Evolutionary conservation across 495 filamentous ascomycete species (phyloP).

Genomic region (Bathelium albidoporum): DNA sequence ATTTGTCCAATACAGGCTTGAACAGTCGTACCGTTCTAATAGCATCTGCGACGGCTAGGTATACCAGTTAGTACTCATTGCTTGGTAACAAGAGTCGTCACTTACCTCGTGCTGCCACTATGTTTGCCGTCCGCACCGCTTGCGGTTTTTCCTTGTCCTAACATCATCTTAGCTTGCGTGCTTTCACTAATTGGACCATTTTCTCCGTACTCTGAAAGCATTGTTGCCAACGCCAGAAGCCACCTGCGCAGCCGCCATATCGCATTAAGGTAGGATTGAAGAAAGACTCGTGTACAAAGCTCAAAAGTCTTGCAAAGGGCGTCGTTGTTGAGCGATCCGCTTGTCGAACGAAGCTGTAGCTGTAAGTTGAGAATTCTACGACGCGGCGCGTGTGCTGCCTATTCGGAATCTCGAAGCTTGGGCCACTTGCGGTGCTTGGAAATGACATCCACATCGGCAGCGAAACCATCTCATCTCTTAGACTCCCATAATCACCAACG

Average conservation of each 20-base stretch:
- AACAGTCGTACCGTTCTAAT: constrained; percentile 61
- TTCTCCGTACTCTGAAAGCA: constrained; percentile 63
- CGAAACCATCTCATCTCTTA: not conserved
- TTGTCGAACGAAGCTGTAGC: not conserved
- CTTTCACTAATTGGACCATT: constrained; percentile 8
- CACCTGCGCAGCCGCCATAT: constrained; percentile 30
- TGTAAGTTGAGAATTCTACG: not conserved
- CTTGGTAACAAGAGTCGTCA: not conserved
- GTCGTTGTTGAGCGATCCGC: not conserved
- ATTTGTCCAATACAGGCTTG: not conserved
- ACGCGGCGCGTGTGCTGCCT: constrained; percentile 4
- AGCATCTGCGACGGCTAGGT: constrained; percentile 82
- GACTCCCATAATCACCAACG: not conserved
- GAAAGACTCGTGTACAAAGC: not conserved
- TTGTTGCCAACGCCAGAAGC: constrained; percentile 50
- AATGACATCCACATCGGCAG: not conserved
- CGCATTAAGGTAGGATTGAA: constrained; percentile 8
- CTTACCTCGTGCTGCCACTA: constrained; percentile 89
- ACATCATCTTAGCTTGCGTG: constrained; percentile 26
- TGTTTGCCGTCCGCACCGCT: constrained; percentile 90
- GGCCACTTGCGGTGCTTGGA: not conserved
- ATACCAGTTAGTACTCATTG: constrained; percentile 10
- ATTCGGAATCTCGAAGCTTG: not conserved
- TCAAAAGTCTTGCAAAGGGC: not conserved
- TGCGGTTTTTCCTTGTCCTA: constrained; percentile 98